Evolutionary conservation across 2,329 filamentous ascomycete species (phyloP).

Genomic region (Chaetothyriales sp.): DNA sequence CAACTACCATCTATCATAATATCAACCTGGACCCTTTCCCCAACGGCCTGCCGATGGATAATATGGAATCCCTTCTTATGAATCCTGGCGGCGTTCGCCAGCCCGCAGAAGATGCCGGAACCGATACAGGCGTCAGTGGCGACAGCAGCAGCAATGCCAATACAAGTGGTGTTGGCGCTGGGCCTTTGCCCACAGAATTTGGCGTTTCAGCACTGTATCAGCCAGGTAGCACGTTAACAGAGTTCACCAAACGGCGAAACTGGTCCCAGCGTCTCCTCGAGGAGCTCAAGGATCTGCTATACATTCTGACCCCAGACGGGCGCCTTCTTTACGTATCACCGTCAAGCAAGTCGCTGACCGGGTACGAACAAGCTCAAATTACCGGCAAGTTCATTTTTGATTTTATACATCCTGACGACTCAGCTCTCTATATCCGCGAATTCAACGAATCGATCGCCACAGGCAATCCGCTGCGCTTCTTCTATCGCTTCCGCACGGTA

Average conservation of each 20-base stretch:
- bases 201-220: slow-evolving; percentile 24
- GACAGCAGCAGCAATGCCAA: not conserved
- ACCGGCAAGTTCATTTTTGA: slow-evolving; percentile 63
- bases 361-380: slow-evolving; percentile 56
- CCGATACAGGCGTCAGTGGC: not conserved
- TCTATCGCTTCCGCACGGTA: slow-evolving; percentile 66
- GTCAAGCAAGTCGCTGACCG: slow-evolving; percentile 58
- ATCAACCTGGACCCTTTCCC: slow-evolving; percentile 33
- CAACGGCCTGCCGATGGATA: slow-evolving; percentile 33
- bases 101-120: not conserved
- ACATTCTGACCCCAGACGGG: slow-evolving; percentile 74
- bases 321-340: slow-evolving; percentile 76
- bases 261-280: slow-evolving; percentile 84
- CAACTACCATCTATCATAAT: slow-evolving; percentile 23
- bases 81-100: not conserved
- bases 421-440: slow-evolving; percentile 66
- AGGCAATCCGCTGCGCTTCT: slow-evolving; percentile 65
- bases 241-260: slow-evolving; percentile 52
- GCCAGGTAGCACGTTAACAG: slow-evolving; percentile 40
- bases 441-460: slow-evolving; percentile 78
- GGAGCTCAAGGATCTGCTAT: slow-evolving; percentile 74
- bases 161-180: slow-evolving; percentile 36
- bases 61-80: not conserved
- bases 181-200: slow-evolving; percentile 41
- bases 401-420: slow-evolving; percentile 74